Evolutionary conservation across 345 rosid species (phyloP).

Genomic region (Hibiscus trionum): DNA sequence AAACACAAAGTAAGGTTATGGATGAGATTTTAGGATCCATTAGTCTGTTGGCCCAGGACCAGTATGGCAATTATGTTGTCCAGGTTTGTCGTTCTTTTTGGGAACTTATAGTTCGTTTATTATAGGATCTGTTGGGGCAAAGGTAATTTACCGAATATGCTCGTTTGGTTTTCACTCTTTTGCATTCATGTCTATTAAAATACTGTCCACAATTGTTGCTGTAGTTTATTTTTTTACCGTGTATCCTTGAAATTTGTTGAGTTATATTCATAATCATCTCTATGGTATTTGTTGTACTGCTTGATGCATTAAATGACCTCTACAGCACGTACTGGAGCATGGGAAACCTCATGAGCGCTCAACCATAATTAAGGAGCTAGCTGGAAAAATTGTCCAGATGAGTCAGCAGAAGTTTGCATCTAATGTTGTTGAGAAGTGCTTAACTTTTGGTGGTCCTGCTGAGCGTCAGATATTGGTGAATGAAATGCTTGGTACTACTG

Average conservation of each 20-base stretch:
- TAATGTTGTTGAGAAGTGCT: slow-evolving; percentile 59
- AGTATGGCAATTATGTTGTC: slow-evolving; percentile 93
- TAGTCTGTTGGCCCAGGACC: slow-evolving; percentile 92
- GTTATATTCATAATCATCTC: not conserved
- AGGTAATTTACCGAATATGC: not conserved
- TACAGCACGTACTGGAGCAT: slow-evolving; percentile 62
- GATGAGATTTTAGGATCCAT: slow-evolving; percentile 72
- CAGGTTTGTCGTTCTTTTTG: slow-evolving; percentile 55
- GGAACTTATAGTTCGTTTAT: not conserved
- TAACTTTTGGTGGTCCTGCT: slow-evolving; percentile 42
- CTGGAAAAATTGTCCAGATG: slow-evolving; percentile 62
- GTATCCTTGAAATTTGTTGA: not conserved
- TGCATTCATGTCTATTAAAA: not conserved
- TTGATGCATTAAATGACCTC: not conserved
- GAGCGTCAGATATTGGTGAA: slow-evolving; percentile 48
- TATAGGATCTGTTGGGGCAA: not conserved
- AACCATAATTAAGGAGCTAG: slow-evolving; percentile 43
- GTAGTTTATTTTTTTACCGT: not conserved
- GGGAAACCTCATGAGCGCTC: slow-evolving; percentile 62
- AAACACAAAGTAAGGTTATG: slow-evolving; percentile 86
- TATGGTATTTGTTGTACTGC: not conserved
- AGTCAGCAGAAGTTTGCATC: slow-evolving; percentile 69
- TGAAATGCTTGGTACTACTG: slow-evolving; percentile 61
- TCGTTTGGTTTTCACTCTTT: not conserved
- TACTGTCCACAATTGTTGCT: not conserved